Base-by-base conservation (phyloP, 2,329 filamentous ascomycete genomes). In the Ilyonectria mors-panacis region DNA sequence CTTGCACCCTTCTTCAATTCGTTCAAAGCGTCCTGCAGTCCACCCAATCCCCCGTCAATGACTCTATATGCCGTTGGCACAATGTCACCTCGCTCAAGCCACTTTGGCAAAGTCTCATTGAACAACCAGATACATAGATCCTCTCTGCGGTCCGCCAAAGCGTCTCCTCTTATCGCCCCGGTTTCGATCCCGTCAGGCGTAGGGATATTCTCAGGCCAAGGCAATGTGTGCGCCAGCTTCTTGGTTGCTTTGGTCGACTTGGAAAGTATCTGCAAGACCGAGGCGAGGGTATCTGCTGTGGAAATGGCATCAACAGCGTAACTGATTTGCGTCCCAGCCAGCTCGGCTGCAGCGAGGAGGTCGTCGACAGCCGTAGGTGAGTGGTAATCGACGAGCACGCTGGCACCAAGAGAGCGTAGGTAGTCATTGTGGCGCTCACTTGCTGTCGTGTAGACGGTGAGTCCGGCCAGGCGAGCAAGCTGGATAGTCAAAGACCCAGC, bases 1-100 rank as follows among this genome's bases (percentile, higher is more conserved):
- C 58, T 61, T 5, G 54, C 58, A 6, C 48, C 58, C 6, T 54
- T 54, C 58, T 54, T 54, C 12, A 61, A 35, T 35, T 53, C 45
- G 35, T 53, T 42, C 30, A 60, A 30, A 26, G 19, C 58, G 12
- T 33, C 12, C 35, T 60, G 58, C 1, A 60, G 35, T 7, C 58
- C 48, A 15, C n/a, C 4, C 17, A 61, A 26, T 17, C 48, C 58
- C 15, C 47, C 58, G 4, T 45, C 48, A 15, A 61, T 54, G 9
- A 54, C 48, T 33, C 47, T 39, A 15, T 45, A 35, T 4, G 19
- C 4, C 4, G 30, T 15, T 21, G 58, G 58, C 17, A 61, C 23
- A 39, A 61, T 35, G n/a, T 5, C 26, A 17, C 58, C 58, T 30
- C n/a, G 21, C 23, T 54, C 58, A n/a, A 61, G 47, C 58, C 58